Evolutionary conservation across 352 stramenopile species (phyloP).

Genomic region (Thalassiosira exigua): DNA sequence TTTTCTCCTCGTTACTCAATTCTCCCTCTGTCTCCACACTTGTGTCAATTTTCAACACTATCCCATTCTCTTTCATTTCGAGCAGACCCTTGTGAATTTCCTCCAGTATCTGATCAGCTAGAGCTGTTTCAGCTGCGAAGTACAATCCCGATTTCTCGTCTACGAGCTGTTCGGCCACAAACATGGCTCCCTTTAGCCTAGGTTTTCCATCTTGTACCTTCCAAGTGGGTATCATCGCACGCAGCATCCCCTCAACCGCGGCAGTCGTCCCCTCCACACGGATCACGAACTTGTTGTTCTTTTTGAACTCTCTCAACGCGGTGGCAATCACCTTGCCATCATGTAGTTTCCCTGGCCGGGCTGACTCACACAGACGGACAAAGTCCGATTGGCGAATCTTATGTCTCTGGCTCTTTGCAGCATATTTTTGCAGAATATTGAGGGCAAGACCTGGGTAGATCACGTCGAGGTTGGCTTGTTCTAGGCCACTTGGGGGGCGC

Average conservation of each 20-base stretch:
- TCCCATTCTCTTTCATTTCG: conserved; percentile 43
- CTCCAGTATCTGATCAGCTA: conserved; percentile 44
- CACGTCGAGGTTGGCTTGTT: conserved; percentile 37
- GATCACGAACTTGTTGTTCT: conserved; percentile 50
- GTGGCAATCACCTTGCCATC: conserved; percentile 59
- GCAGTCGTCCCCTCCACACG: conserved; percentile 23
- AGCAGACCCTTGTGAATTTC: conserved; percentile 32
- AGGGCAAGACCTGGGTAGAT: conserved; percentile 56
- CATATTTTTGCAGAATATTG: conserved; percentile 46
- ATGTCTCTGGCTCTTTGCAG: conserved; percentile 1
- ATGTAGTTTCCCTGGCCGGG: conserved; percentile 42
- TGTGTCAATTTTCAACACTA: conserved; percentile 35
- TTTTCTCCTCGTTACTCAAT: conserved; percentile 27
- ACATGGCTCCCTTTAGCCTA: conserved; percentile 34
- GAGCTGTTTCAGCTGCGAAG: conserved; percentile 36
- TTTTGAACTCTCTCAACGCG: conserved; percentile 54
- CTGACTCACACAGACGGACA: conserved; percentile 38
- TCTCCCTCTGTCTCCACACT: conserved; percentile 14
- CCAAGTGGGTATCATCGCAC: conserved; percentile 44
- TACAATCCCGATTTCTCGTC: conserved; percentile 53
- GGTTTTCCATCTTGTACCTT: conserved; percentile 52
- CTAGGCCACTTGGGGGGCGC: conserved; percentile 31
- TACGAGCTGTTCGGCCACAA: conserved; percentile 43
- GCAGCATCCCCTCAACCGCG: conserved; percentile 55
- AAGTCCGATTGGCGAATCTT: conserved; percentile 52